These are phyloP conservation scores for Penicillium sp. DNA, from an alignment of 2,329 filamentous ascomycete genomes.

Conservation along the genomic window DNA sequence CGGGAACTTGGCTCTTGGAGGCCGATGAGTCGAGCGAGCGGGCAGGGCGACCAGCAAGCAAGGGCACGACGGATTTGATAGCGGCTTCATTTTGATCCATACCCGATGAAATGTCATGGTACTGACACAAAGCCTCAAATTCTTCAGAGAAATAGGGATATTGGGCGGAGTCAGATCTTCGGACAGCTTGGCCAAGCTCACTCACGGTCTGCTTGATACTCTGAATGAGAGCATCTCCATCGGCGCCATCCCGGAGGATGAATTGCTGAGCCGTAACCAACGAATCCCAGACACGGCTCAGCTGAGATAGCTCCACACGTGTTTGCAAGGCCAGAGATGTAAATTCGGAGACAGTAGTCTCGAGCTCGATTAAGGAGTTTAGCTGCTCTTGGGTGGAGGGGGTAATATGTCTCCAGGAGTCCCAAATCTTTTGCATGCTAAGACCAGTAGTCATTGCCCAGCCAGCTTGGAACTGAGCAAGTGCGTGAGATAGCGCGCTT, in stretches of 20 bases:
- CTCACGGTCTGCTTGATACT: constrained; percentile 39
- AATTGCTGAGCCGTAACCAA: constrained; percentile 39
- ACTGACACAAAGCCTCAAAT: constrained; percentile 50
- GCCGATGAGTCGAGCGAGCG: constrained; percentile 34
- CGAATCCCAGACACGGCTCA: constrained; percentile 37
- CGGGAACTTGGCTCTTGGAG: constrained; percentile 33
- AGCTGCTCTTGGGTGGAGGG: constrained; percentile 39
- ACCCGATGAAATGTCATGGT: constrained; percentile 37
- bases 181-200: constrained; percentile 33
- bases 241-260: constrained; percentile 36
- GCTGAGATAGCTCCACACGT: constrained; percentile 34
- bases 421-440: constrained; percentile 79
- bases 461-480: constrained; percentile 62
- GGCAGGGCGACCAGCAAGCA: constrained; percentile 40
- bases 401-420: constrained; percentile 62
- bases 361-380: constrained; percentile 35
- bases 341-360: constrained; percentile 37
- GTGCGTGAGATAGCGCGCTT: constrained; percentile 27
- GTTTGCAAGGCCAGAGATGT: constrained; percentile 38
- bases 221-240: constrained; percentile 36
- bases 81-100: constrained; percentile 10
- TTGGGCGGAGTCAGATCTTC: constrained; percentile 27
- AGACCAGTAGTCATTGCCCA: constrained; percentile 74
- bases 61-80: constrained; percentile 32
- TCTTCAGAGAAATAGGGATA: constrained; percentile 46